phyloP scores from a whole-genome alignment of 768 basidiomycete genomes.

The Naganishia antarctica region DNA sequence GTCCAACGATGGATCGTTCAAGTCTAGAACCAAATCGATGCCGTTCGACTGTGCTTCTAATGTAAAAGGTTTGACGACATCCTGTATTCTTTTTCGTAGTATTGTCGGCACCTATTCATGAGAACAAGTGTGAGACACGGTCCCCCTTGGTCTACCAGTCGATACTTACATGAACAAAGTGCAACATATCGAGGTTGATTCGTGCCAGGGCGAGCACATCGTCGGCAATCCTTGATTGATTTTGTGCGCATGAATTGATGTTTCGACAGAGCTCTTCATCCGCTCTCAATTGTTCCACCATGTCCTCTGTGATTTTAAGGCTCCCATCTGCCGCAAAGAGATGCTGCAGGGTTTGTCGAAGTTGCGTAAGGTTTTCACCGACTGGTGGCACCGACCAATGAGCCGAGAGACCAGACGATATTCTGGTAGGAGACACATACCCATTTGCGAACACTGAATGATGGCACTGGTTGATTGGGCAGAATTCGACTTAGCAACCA shows the following conservation, averaged over 20 bases:
- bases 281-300: slow-evolving; percentile 42
- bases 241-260: slow-evolving; percentile 50
- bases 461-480: no score
- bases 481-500: no score
- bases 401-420: slow-evolving; percentile 33
- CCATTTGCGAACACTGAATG: slow-evolving; percentile 48
- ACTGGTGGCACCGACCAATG: background rate
- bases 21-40: slow-evolving; percentile 45
- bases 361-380: slow-evolving; percentile 6
- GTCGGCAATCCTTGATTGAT: slow-evolving; percentile 51
- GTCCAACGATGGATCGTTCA: slow-evolving; percentile 45
- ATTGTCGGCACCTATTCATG: slow-evolving; percentile 35
- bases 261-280: slow-evolving; percentile 49
- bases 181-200: slow-evolving; percentile 48
- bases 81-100: slow-evolving; percentile 41
- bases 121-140: no score
- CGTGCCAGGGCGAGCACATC: slow-evolving; percentile 51
- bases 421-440: slow-evolving; percentile 43
- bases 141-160: no score
- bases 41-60: slow-evolving; percentile 51
- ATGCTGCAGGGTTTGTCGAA: slow-evolving; percentile 29
- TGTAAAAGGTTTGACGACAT: slow-evolving; percentile 49
- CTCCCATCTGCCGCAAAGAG: slow-evolving; percentile 21
- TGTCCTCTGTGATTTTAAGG: slow-evolving; percentile 34
- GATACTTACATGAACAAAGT: slow-evolving; percentile 35